These are phyloP conservation scores for Trypanosoma platydactyli DNA, from an alignment of 208 protist species.

Conservation along the genomic window DNA sequence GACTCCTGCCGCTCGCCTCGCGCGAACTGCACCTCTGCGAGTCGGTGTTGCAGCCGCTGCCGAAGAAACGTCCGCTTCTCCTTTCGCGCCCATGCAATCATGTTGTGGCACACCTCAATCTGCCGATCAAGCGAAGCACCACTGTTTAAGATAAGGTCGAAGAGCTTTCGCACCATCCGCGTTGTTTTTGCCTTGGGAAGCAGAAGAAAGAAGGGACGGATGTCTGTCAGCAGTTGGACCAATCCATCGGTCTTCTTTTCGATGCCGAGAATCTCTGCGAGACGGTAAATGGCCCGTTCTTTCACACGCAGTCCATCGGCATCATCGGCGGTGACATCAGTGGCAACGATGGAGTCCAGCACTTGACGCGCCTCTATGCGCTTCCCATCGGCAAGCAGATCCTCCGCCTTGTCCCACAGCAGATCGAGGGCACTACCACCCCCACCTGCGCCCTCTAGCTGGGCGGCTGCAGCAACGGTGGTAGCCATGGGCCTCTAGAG, in stretches of 20 bases:
- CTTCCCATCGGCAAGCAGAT: constrained; percentile 56
- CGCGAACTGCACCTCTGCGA: constrained; percentile 93
- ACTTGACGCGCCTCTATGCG: constrained; percentile 51
- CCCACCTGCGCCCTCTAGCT: too few species aligned
- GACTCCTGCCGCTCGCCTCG: constrained; percentile 80
- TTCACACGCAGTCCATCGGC: constrained; percentile 65
- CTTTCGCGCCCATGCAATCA: constrained; percentile 94
- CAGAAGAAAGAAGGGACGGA: constrained; percentile 76
- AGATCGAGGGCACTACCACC: constrained; percentile 12
- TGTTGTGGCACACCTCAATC: constrained; percentile 92
- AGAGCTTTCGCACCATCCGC: constrained; percentile 90
- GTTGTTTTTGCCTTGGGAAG: constrained; percentile 92
- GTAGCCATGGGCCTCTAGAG: neutral
- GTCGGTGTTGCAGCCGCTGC: constrained; percentile 94
- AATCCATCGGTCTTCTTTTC: constrained; percentile 56
- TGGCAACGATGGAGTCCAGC: constrained; percentile 48
- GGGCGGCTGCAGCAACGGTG: neutral
- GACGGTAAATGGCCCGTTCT: constrained; percentile 81
- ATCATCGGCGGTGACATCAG: constrained; percentile 49
- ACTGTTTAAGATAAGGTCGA: constrained; percentile 80
- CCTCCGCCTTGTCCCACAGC: constrained; percentile 52
- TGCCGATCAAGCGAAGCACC: constrained; percentile 81
- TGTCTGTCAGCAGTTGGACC: constrained; percentile 55
- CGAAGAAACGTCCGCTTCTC: constrained; percentile 97
- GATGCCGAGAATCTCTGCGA: constrained; percentile 60